A percentile compares a stretch with the other conserved stretches of the same genome.
phyloP scores from a whole-genome alignment of 208 protist species.

The Crithidia acanthocephali region DNA sequence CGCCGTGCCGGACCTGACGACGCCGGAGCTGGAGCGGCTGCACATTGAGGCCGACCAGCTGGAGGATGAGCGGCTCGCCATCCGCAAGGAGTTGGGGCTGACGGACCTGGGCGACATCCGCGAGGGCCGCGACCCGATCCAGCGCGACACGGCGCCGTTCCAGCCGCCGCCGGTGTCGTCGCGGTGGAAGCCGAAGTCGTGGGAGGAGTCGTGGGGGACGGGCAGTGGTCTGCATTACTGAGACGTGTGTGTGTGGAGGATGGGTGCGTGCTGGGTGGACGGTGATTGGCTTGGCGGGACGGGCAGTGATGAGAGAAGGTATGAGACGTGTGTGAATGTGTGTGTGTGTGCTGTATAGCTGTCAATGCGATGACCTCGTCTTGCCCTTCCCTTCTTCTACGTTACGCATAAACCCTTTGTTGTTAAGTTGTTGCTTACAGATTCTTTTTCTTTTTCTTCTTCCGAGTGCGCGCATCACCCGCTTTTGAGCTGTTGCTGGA shows the following conservation, averaged over 20 bases:
- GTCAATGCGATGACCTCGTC: no score
- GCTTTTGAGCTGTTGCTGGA: no score
- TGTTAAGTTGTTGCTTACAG: no score
- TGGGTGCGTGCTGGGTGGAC: background rate
- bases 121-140: conserved; percentile 78
- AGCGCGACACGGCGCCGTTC: conserved; percentile 64
- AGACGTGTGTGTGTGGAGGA: conserved; percentile 9
- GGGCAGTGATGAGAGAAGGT: no score
- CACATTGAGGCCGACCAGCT: conserved; percentile 83
- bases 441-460: no score
- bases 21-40: conserved; percentile 83
- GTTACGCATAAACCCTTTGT: no score
- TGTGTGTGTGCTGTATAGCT: no score
- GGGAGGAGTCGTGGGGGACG: conserved; percentile 89
- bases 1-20: conserved; percentile 85
- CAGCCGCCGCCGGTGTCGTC: conserved; percentile 81
- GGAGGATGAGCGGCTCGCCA: conserved; percentile 83
- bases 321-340: no score
- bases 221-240: conserved; percentile 56
- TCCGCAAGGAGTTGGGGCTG: conserved; percentile 85
- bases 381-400: no score
- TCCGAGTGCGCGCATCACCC: no score
- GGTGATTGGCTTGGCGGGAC: background rate
- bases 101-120: conserved; percentile 88
- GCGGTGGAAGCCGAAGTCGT: conserved; percentile 92